These are phyloP conservation scores for Leishmania tarentolae DNA, from an alignment of 208 protist genomes.

Conservation along the genomic window DNA sequence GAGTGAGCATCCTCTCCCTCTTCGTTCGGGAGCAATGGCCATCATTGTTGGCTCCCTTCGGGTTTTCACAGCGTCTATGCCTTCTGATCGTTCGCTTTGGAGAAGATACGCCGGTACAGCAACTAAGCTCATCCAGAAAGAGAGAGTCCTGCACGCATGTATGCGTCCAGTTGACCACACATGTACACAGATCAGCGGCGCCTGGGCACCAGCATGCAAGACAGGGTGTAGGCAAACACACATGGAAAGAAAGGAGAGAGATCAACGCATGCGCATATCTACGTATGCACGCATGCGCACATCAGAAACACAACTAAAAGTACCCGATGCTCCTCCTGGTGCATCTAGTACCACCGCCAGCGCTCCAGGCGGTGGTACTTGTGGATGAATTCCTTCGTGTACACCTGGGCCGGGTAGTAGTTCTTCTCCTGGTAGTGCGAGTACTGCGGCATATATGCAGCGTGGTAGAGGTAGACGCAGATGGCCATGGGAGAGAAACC, in stretches of 20 bases:
- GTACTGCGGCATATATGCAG: conserved; percentile 90
- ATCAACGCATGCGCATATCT: not conserved
- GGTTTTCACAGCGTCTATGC: not conserved
- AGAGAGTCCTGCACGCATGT: not conserved
- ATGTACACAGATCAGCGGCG: not conserved
- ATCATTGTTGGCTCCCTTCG: too few relatives aligned
- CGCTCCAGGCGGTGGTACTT: conserved; percentile 90
- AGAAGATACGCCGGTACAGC: not conserved
- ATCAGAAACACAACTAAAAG: conserved; percentile 11
- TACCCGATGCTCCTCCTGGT: not conserved
- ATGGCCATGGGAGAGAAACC: conserved; percentile 84
- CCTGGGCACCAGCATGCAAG: not conserved
- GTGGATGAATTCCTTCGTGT: conserved; percentile 93
- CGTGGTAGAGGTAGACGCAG: conserved; percentile 82
- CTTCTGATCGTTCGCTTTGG: not conserved
- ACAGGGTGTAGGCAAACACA: not conserved
- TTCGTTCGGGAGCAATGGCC: not conserved
- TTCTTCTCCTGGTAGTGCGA: conserved; percentile 92
- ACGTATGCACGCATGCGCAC: not conserved
- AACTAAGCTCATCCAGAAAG: not conserved
- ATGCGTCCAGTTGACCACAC: not conserved
- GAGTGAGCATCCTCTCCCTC: not conserved
- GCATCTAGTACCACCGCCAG: conserved; percentile 86
- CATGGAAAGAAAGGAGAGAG: not conserved
- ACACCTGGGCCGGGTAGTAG: conserved; percentile 89